Conservation (phyloP, 2,329 filamentous ascomycete species). For the Aspergillus melleus region DNA sequence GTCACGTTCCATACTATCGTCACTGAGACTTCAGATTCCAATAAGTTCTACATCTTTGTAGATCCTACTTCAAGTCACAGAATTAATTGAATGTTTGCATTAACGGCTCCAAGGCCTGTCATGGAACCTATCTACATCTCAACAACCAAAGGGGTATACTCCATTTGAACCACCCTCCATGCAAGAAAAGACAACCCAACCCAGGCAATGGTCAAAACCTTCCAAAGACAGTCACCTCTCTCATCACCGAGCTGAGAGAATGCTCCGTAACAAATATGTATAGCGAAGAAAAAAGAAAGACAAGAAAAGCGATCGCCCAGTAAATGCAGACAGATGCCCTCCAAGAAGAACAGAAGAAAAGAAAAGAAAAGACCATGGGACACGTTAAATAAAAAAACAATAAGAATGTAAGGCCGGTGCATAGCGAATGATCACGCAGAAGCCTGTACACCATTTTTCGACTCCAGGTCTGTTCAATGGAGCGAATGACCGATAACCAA, state of each 20-base stretch:
- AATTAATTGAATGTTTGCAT: background rate
- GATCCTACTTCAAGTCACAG: background rate
- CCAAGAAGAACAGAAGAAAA: conserved; percentile 14
- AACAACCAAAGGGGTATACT: conserved; percentile 34
- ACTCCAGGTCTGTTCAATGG: conserved; percentile 10
- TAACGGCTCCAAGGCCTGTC: background rate
- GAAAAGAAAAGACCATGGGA: conserved; percentile 25
- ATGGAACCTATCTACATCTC: conserved; percentile 5
- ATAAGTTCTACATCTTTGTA: too few species aligned
- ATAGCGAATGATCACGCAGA: conserved; percentile 28
- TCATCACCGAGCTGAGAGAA: conserved; percentile 11
- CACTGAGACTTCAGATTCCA: too few species aligned
- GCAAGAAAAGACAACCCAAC: conserved; percentile 23
- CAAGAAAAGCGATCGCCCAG: conserved; percentile 21
- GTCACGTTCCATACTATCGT: background rate
- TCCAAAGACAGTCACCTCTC: conserved; percentile 9
- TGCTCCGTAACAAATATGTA: conserved; percentile 17
- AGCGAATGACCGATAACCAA: conserved; percentile 16
- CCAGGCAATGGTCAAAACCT: conserved; percentile 11
- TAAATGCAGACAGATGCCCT: conserved; percentile 30
- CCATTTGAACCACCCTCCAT: conserved; percentile 32
- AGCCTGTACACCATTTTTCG: conserved; percentile 23
- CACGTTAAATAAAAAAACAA: conserved; percentile 30
- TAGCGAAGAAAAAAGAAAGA: conserved; percentile 16
- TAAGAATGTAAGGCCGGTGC: conserved; percentile 14